These are phyloP conservation scores for Spinellus fusiger DNA, from an alignment of 192 early-diverging fungal genomes.

Conservation along the genomic window DNA sequence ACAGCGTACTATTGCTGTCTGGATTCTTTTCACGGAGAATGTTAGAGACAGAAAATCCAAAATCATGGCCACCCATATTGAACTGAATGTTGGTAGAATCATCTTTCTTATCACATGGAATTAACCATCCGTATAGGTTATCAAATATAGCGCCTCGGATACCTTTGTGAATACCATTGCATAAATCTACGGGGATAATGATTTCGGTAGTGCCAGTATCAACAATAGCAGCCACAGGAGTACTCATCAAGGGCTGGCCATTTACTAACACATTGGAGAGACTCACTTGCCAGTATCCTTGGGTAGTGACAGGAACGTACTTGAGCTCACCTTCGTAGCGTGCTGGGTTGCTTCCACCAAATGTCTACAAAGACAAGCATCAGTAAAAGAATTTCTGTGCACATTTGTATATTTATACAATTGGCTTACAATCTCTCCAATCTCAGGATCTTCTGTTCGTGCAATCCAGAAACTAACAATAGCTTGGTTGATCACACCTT, in stretches of 20 bases:
- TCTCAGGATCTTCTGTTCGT: slow-evolving; percentile 33
- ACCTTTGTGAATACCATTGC: slow-evolving; percentile 31
- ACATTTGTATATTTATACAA: neutral
- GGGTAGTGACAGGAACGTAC: slow-evolving; percentile 46
- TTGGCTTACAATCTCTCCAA: slow-evolving; percentile 33
- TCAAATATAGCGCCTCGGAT: slow-evolving; percentile 33
- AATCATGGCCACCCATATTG: slow-evolving; percentile 17
- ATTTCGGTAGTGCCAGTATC: slow-evolving; percentile 54
- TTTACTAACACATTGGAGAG: slow-evolving; percentile 31
- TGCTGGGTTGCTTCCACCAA: slow-evolving; percentile 48
- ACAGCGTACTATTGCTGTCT: neutral
- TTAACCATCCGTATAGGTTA: slow-evolving; percentile 28
- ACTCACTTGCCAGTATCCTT: slow-evolving; percentile 53
- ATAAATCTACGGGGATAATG: slow-evolving; percentile 34
- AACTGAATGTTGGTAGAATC: neutral
- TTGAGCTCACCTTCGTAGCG: slow-evolving; percentile 48
- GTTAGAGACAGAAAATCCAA: slow-evolving; percentile 21
- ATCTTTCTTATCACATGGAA: slow-evolving; percentile 31
- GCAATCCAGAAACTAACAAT: slow-evolving; percentile 26
- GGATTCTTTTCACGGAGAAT: slow-evolving; percentile 30
- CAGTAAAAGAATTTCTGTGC: neutral
- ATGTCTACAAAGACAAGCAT: slow-evolving; percentile 7
- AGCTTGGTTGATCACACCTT: slow-evolving; percentile 8
- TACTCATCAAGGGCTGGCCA: slow-evolving; percentile 4
- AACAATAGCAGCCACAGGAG: slow-evolving; percentile 29